Evolutionary conservation across 768 basidiomycete genomes (phyloP).

Genomic region (Fistulinella prunicolor): DNA sequence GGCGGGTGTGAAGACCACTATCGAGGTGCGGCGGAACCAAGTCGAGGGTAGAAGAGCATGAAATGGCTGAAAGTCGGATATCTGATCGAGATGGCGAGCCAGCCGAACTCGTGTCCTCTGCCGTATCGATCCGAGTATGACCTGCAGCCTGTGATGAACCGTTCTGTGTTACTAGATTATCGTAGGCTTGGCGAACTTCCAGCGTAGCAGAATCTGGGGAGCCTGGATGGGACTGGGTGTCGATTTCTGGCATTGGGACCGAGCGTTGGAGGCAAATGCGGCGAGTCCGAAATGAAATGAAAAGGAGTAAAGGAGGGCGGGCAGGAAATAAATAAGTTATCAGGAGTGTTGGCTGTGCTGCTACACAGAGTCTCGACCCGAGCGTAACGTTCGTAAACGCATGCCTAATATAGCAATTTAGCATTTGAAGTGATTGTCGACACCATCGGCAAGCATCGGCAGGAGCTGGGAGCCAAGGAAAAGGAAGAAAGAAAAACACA

Average conservation of each 20-base stretch:
- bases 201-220: conserved; percentile 31
- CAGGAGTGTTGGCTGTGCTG: neutral
- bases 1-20: neutral
- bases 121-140: neutral
- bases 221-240: conserved; percentile 10
- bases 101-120: conserved; percentile 5
- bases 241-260: conserved; percentile 11
- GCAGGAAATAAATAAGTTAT: conserved; percentile 17
- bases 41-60: conserved; percentile 21
- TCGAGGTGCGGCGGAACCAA: conserved; percentile 23
- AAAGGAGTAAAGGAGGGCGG: conserved; percentile 9
- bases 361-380: neutral
- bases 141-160: conserved; percentile 1
- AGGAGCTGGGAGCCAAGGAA: neutral
- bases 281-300: conserved; percentile 7
- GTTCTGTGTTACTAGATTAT: conserved; percentile 4
- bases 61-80: conserved; percentile 23
- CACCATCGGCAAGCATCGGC: neutral
- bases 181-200: conserved; percentile 26
- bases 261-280: neutral
- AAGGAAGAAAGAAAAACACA: neutral
- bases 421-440: conserved; percentile 1
- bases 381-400: conserved; percentile 31
- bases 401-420: conserved; percentile 23
- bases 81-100: conserved; percentile 21